phyloP scores from a whole-genome alignment of 1,284 basidiomycete genomes.

The Athelia sp. region DNA sequence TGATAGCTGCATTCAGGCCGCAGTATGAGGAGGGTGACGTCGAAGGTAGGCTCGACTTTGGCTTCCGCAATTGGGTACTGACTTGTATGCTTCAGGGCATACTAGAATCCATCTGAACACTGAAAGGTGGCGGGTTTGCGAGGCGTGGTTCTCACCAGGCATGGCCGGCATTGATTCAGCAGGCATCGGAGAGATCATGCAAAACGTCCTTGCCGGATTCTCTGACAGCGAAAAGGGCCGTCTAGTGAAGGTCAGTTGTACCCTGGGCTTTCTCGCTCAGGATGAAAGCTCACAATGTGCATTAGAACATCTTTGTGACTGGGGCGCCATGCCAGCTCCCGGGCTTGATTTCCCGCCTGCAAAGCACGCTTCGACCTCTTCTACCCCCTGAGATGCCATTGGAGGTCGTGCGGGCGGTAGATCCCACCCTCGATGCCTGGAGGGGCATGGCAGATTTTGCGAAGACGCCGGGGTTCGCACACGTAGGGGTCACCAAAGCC shows the following conservation, averaged over 20 bases:
- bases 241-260: constrained; percentile 46
- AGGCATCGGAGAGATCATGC: constrained; percentile 87
- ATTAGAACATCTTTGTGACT: constrained; percentile 91
- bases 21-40: constrained; percentile 67
- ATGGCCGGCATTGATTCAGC: constrained; percentile 97
- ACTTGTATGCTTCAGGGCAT: constrained; percentile 32
- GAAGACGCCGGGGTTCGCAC: constrained; percentile 50
- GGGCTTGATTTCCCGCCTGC: constrained; percentile 66
- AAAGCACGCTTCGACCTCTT: constrained; percentile 70
- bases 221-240: constrained; percentile 57
- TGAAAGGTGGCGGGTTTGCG: constrained; percentile 92
- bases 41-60: constrained; percentile 40
- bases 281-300: neutral
- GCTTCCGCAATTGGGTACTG: neutral
- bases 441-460: constrained; percentile 88
- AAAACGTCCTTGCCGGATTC: constrained; percentile 84
- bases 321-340: constrained; percentile 79
- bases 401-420: constrained; percentile 52
- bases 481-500: constrained; percentile 59
- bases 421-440: constrained; percentile 84
- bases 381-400: constrained; percentile 77
- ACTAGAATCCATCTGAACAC: constrained; percentile 87
- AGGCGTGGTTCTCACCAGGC: constrained; percentile 88
- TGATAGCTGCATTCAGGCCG: constrained; percentile 82
- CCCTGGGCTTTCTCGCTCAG: neutral